These are phyloP conservation scores for Musa beccarii DNA, from an alignment of 176 grass and related monocot genomes.

Conservation along the genomic window DNA sequence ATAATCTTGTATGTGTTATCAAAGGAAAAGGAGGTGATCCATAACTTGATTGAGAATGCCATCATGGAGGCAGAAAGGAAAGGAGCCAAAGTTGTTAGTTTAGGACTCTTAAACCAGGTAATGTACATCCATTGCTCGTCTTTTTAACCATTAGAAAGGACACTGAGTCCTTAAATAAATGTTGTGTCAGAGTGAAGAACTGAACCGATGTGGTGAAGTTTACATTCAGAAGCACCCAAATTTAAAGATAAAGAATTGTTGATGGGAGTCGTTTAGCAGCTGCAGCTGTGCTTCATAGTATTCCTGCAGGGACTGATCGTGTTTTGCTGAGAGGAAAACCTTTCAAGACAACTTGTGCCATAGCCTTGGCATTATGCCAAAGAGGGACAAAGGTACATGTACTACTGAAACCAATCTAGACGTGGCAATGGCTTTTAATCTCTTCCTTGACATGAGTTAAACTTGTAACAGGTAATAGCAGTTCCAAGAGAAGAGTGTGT, in stretches of 20 bases:
- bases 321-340: constrained; percentile 50
- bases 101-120: too few species aligned
- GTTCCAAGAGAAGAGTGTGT: too few species aligned
- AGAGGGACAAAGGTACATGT: constrained; percentile 48
- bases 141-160: too few species aligned
- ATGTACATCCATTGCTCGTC: too few species aligned
- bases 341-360: constrained; percentile 44
- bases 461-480: background rate
- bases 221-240: constrained; percentile 71
- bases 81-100: too few species aligned
- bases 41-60: too few species aligned
- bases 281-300: constrained; percentile 45
- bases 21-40: too few species aligned
- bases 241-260: constrained; percentile 45
- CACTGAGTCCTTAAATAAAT: too few species aligned
- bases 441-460: background rate
- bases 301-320: constrained; percentile 44
- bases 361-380: constrained; percentile 49
- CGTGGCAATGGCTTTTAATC: background rate
- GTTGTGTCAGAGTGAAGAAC: constrained; percentile 11
- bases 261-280: constrained; percentile 60
- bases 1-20: too few species aligned
- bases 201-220: constrained; percentile 49
- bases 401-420: background rate
- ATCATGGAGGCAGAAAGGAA: too few species aligned